Percentiles rank a stretch among this genome's conserved stretches.
phyloP scores from a whole-genome alignment of 106 monocot species.

The Apostasia shenzhenica region DNA sequence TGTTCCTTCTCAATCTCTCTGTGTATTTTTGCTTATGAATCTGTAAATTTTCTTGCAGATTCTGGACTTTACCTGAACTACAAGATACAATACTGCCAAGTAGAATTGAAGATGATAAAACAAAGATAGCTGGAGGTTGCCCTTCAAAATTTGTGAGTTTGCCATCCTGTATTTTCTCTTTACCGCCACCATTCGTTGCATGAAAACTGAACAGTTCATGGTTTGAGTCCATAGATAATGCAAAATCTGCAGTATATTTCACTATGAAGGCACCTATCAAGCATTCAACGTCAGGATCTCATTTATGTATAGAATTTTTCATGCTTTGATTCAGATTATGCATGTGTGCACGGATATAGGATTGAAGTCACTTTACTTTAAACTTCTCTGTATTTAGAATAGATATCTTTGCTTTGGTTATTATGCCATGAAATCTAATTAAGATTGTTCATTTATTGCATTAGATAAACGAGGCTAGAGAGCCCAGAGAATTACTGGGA shows the following conservation, averaged over 20 bases:
- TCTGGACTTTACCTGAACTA: slow-evolving; percentile 4
- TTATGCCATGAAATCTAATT: not conserved
- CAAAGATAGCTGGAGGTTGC: slow-evolving; percentile 2
- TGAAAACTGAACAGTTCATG: not conserved
- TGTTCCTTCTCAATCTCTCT: too few relatives aligned
- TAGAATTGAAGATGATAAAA: not conserved
- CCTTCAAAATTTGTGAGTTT: slow-evolving; percentile 2
- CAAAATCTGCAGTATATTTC: not conserved
- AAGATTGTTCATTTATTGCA: not conserved
- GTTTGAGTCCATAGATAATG: not conserved
- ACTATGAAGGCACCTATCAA: too few relatives aligned
- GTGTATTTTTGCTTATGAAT: too few relatives aligned
- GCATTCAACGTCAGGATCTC: too few relatives aligned
- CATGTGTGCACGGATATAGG: not conserved
- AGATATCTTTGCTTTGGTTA: not conserved
- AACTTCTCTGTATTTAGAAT: not conserved
- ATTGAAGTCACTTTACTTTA: not conserved
- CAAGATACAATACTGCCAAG: not conserved
- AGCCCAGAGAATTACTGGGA: slow-evolving; percentile 20
- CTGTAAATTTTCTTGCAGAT: not conserved
- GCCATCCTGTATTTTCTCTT: not conserved
- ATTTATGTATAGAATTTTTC: not conserved
- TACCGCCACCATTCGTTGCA: not conserved
- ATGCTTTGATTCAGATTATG: not conserved
- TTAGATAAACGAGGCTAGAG: slow-evolving; percentile 25